A percentile compares a stretch with the other conserved stretches of the same genome.
phyloP scores from a whole-genome alignment of 352 stramenopile species.

The Phytophthora capsici region DNA sequence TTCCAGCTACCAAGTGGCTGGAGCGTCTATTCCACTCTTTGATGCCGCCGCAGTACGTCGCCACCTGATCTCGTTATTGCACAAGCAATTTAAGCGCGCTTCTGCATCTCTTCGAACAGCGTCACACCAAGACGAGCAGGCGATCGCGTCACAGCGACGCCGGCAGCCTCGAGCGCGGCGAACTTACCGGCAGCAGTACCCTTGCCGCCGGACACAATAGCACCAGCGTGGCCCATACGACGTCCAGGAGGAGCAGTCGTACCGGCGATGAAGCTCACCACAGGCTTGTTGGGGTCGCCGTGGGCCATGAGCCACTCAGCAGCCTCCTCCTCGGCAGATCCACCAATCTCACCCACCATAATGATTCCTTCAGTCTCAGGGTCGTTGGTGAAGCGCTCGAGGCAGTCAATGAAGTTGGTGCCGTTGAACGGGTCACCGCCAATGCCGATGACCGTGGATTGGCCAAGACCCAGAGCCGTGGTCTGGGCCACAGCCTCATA shows the following conservation, averaged over 20 bases:
- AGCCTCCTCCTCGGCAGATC: constrained; percentile 97
- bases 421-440: constrained; percentile 99
- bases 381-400: constrained; percentile 99
- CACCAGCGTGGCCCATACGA: constrained; percentile 99
- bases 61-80: constrained; percentile 19
- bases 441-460: constrained; percentile 99
- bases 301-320: constrained; percentile 98
- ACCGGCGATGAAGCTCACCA: constrained; percentile 99
- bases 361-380: constrained; percentile 99
- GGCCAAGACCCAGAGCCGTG: constrained; percentile 95
- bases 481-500: constrained; percentile 99
- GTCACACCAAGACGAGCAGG: constrained; percentile 96
- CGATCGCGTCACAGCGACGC: constrained; percentile 96
- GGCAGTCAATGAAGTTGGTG: constrained; percentile 99
- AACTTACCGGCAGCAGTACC: constrained; percentile 98
- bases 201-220: constrained; percentile 99
- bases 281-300: constrained; percentile 98
- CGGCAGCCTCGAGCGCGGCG: constrained; percentile 93
- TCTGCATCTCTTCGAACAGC: constrained; percentile 97
- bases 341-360: constrained; percentile 99
- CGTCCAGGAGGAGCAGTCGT: constrained; percentile 98
- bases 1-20: constrained; percentile 43
- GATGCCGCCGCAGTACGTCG: constrained; percentile 5
- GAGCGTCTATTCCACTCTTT: constrained; percentile 4
- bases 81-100: constrained; percentile 49